phyloP scores from a whole-genome alignment of 1,139 yeast species.

The Debaryomyces robertsiae region DNA sequence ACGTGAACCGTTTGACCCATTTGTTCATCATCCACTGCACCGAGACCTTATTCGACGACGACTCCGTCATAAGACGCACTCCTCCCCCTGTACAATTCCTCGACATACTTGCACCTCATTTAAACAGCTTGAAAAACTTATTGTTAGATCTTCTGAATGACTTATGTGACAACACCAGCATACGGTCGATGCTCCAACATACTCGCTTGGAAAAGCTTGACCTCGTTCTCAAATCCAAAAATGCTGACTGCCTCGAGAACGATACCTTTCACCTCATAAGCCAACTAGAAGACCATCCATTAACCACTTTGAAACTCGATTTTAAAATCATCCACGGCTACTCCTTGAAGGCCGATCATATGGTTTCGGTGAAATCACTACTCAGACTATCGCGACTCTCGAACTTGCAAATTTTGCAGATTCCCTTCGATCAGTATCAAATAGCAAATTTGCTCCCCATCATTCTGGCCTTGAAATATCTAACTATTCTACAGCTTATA shows the following conservation, averaged over 20 bases:
- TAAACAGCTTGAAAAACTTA: slow-evolving; percentile 16
- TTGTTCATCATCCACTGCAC: slow-evolving; percentile 25
- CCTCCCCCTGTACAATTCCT: slow-evolving; percentile 17
- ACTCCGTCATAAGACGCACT: slow-evolving; percentile 15
- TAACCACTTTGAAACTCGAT: slow-evolving; percentile 9
- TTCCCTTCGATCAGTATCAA: slow-evolving; percentile 11
- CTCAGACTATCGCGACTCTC: slow-evolving; percentile 1
- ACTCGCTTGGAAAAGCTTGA: slow-evolving; percentile 17
- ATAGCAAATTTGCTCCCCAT: slow-evolving; percentile 9
- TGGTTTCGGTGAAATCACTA: slow-evolving; percentile 4
- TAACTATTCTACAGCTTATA: neutral
- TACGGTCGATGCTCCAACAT: slow-evolving; percentile 15
- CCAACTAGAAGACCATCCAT: slow-evolving; percentile 11
- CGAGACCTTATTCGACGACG: slow-evolving; percentile 19
- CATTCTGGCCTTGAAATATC: slow-evolving; percentile 3
- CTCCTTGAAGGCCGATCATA: neutral
- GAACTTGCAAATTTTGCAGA: slow-evolving; percentile 6
- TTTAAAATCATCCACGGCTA: slow-evolving; percentile 5
- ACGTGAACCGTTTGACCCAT: slow-evolving; percentile 18
- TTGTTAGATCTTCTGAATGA: slow-evolving; percentile 23
- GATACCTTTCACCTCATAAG: slow-evolving; percentile 14
- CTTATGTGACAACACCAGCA: slow-evolving; percentile 19
- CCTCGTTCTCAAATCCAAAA: slow-evolving; percentile 18
- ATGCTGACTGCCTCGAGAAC: slow-evolving; percentile 18
- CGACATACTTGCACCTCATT: slow-evolving; percentile 15